Conservation (phyloP, 345 rosid species). For the Citrus unshiu region DNA sequence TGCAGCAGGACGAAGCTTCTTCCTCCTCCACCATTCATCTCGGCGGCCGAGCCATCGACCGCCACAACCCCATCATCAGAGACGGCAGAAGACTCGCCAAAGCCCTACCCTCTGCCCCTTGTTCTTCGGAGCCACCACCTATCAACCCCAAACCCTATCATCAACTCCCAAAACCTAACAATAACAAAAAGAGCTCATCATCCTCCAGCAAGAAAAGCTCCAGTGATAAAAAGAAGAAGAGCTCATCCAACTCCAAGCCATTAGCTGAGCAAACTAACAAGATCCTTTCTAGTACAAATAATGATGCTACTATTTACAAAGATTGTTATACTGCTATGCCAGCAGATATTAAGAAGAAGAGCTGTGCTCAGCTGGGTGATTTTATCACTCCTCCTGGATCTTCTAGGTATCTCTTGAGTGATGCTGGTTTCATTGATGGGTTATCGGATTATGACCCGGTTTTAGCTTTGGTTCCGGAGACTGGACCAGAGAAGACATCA, state of each 20-base stretch:
- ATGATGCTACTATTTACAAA: slow-evolving; percentile 1
- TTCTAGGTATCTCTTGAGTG: slow-evolving; percentile 65
- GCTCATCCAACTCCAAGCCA: slow-evolving; percentile 14
- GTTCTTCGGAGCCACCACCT: slow-evolving; percentile 39
- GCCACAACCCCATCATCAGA: slow-evolving; percentile 82
- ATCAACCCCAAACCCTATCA: slow-evolving; percentile 42
- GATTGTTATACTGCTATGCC: background rate
- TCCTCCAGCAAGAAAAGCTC: slow-evolving; percentile 18
- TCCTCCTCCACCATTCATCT: slow-evolving; percentile 30
- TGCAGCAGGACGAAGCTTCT: slow-evolving; percentile 34
- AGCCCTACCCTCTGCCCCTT: slow-evolving; percentile 31
- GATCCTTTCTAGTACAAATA: slow-evolving; percentile 8
- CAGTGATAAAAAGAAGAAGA: slow-evolving; percentile 32
- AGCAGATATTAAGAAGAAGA: slow-evolving; percentile 22
- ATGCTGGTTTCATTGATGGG: slow-evolving; percentile 33
- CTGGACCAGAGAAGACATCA: slow-evolving; percentile 20
- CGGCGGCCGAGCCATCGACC: slow-evolving; percentile 70
- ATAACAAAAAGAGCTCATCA: slow-evolving; percentile 23
- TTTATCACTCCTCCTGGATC: slow-evolving; percentile 67
- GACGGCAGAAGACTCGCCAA: slow-evolving; percentile 58
- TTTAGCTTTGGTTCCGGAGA: slow-evolving; percentile 25
- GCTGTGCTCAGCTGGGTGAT: slow-evolving; percentile 35
- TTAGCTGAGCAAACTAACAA: slow-evolving; percentile 19
- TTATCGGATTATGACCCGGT: slow-evolving; percentile 40
- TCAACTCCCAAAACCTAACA: slow-evolving; percentile 26